phyloP scores from a whole-genome alignment of 2,329 filamentous ascomycete species.

The Exophiala sp. region DNA sequence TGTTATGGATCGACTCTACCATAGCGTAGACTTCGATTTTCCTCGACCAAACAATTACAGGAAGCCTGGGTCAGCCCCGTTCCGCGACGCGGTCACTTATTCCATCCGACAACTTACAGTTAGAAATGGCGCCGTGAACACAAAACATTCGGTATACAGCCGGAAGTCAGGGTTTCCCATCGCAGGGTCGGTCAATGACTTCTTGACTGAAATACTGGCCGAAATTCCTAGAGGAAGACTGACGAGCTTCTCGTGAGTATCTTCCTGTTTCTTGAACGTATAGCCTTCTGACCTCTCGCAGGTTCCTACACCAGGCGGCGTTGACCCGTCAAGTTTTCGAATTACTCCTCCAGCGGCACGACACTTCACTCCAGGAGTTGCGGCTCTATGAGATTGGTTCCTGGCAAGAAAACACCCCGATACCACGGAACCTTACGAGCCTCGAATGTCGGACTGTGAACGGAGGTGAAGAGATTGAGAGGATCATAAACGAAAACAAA shows the following conservation, averaged over 20 bases:
- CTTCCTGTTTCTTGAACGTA: too few species aligned
- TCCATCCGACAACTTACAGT: slow-evolving; percentile 23
- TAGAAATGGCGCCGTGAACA: slow-evolving; percentile 16
- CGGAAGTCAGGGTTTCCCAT: slow-evolving; percentile 11
- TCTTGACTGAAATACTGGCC: slow-evolving; percentile 18
- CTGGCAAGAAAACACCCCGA: background rate
- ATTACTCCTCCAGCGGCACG: slow-evolving; percentile 15
- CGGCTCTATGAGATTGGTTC: slow-evolving; percentile 21
- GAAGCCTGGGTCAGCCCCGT: slow-evolving; percentile 7
- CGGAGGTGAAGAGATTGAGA: slow-evolving; percentile 21
- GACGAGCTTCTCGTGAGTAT: slow-evolving; percentile 20
- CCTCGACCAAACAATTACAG: slow-evolving; percentile 9
- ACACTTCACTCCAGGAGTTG: slow-evolving; percentile 18
- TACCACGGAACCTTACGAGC: slow-evolving; percentile 20
- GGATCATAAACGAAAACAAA: slow-evolving; percentile 23
- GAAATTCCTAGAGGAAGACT: slow-evolving; percentile 17
- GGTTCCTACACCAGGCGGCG: slow-evolving; percentile 20
- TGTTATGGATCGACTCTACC: slow-evolving; percentile 24
- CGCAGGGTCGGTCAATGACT: slow-evolving; percentile 6
- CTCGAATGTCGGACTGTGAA: slow-evolving; percentile 26
- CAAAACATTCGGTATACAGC: slow-evolving; percentile 8
- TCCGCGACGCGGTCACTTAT: slow-evolving; percentile 23
- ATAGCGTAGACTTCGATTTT: slow-evolving; percentile 21
- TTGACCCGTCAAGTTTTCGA: slow-evolving; percentile 10
- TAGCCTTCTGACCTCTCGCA: background rate